Percentiles rank a stretch among this genome's conserved stretches.
These are phyloP conservation scores for Penicillium paxilli DNA, from an alignment of 495 filamentous ascomycete species.

Conservation along the genomic window DNA sequence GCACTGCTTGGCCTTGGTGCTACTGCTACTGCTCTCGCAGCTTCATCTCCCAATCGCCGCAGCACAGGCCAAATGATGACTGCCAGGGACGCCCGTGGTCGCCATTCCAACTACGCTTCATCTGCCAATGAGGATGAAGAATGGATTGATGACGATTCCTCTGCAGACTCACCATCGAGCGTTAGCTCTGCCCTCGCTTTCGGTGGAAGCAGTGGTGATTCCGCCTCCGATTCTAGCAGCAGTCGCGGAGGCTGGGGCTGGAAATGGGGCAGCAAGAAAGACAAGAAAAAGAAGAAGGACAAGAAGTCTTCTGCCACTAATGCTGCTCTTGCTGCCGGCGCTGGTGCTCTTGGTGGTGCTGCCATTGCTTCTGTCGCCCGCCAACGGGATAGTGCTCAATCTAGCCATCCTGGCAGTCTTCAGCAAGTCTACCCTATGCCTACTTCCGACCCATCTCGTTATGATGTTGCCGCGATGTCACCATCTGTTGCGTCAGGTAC, in stretches of 20 bases:
- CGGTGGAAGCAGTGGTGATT: constrained; percentile 51
- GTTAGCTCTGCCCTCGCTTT: constrained; percentile 58
- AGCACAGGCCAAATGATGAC: constrained; percentile 42
- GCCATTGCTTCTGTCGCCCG: constrained; percentile 31
- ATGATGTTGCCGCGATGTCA: constrained; percentile 51
- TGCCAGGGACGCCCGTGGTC: constrained; percentile 36
- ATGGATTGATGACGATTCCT: constrained; percentile 62
- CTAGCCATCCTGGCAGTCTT: constrained; percentile 37
- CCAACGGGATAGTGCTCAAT: constrained; percentile 22
- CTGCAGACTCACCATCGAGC: constrained; percentile 47
- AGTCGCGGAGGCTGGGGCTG: constrained; percentile 53
- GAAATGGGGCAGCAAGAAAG: constrained; percentile 56
- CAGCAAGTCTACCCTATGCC: constrained; percentile 57
- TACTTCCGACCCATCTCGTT: constrained; percentile 60
- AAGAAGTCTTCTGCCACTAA: constrained; percentile 26
- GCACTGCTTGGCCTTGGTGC: constrained; percentile 57
- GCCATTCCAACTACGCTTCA: constrained; percentile 29
- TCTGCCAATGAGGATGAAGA: constrained; percentile 50
- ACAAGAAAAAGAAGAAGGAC: constrained; percentile 43
- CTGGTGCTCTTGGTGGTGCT: constrained; percentile 33
- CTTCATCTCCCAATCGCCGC: constrained; percentile 34
- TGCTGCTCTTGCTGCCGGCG: constrained; percentile 27
- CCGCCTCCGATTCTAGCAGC: constrained; percentile 52
- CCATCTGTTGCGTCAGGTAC: constrained; percentile 46
- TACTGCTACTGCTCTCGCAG: constrained; percentile 56